phyloP scores from a whole-genome alignment of 129 eudicot genomes.

The Glebionis coronaria region DNA sequence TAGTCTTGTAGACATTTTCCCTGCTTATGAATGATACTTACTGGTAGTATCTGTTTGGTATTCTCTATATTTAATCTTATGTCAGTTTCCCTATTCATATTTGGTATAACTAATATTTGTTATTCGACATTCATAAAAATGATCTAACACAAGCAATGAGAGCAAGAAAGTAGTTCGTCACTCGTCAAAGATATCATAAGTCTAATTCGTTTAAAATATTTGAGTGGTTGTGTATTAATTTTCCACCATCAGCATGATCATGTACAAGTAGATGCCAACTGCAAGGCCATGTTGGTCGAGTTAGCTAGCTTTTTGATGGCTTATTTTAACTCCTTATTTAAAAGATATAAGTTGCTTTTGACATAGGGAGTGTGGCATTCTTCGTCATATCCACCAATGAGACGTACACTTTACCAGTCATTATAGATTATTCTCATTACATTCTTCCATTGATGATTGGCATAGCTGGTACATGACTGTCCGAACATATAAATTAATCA shows the following conservation, averaged over 20 bases:
- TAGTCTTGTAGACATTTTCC: no score
- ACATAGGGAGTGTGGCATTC: slow-evolving; percentile 12
- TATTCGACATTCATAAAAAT: no score
- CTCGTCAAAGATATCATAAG: neutral
- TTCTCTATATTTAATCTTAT: no score
- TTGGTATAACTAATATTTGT: no score
- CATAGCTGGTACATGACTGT: no score
- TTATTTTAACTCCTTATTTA: neutral
- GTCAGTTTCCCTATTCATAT: no score
- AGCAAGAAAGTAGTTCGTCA: neutral
- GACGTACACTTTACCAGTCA: slow-evolving; percentile 6
- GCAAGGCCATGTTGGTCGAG: neutral
- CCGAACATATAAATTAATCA: no score
- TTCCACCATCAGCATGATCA: slow-evolving; percentile 8
- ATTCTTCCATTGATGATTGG: no score
- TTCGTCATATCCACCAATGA: slow-evolving; percentile 20
- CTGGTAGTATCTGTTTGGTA: no score
- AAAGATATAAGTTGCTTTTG: slow-evolving; percentile 12
- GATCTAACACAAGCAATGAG: no score
- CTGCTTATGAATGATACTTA: no score
- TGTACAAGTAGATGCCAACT: no score
- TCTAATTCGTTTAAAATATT: neutral
- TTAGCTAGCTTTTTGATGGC: neutral
- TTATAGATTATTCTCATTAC: neutral
- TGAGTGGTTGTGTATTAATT: neutral